Evolutionary conservation across 2,329 filamentous ascomycete species (phyloP), one percentile per base, ranked within the genome.

Genomic region (Rugonectria rugulosa): DNA sequence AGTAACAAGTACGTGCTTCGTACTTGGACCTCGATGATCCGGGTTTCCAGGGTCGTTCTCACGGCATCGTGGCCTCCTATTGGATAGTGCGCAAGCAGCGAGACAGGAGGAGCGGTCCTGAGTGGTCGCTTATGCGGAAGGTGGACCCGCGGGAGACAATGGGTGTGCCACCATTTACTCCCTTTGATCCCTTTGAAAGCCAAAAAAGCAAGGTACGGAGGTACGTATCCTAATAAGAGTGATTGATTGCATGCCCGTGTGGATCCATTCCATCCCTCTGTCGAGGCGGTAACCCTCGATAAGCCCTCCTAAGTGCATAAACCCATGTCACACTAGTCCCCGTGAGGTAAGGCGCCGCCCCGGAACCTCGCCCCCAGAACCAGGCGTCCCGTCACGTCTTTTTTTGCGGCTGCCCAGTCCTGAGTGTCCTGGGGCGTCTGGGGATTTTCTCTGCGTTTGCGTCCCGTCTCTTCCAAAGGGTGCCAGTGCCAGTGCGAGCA

Each of bases 361-460:
- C 57, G 53, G 53, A 46, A 51, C 42, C 45, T 56, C 53, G 40
- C 40, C 40, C 48, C 47, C 48, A 51, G 40, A n/a, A 23, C 47
- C 47, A 45, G 37, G 49, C 54, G 46, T 55, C 51, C 51, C 46
- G 55, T 57, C 52, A n/a, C n/a, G n/a, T n/a, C n/a, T n/a, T n/a
- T n/a, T n/a, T 52, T 57, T 53, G 55, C 60, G 53, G 53, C 57
- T 56, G 48, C n/a, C n/a, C n/a, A n/a, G n/a, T n/a, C n/a, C n/a
- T n/a, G n/a, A n/a, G n/a, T n/a, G 59, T 56, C 29, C 53, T 50
- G 58, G 58, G n/a, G 45, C 46, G 53, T 57, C 59, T 62, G 62
- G 63, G 64, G 45, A 66, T 64, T 66, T 63, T 64, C 63, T 56
- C 60, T 60, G 61, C 60, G 52, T 50, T 57, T 53, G 54, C 38